A percentile compares a stretch with the other conserved stretches of the same genome.
phyloP scores from a whole-genome alignment of 176 grass and related monocot genomes.

The Areca catechu region DNA sequence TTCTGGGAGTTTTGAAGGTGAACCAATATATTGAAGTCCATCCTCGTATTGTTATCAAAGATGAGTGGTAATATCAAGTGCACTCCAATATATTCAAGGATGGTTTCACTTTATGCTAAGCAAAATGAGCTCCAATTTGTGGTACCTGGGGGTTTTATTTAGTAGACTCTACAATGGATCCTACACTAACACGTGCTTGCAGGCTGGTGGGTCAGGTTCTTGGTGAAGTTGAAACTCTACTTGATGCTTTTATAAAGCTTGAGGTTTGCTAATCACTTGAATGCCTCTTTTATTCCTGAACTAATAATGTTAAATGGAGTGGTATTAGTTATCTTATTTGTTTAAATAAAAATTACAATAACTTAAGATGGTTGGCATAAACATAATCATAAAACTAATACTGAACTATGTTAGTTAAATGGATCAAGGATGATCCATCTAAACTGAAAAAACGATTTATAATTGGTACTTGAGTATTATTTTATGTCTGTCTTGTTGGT shows the following conservation, averaged over 20 bases:
- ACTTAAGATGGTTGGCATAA: too few species aligned
- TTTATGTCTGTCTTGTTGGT: too few species aligned
- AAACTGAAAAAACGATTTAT: too few species aligned
- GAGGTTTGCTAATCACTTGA: conserved; percentile 45
- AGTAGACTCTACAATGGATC: conserved; percentile 95
- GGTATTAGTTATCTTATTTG: too few species aligned
- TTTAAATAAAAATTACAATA: too few species aligned
- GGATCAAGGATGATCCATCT: too few species aligned
- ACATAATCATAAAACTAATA: too few species aligned
- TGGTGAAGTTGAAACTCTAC: conserved; percentile 83
- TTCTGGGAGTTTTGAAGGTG: conserved; percentile 81
- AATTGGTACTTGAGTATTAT: too few species aligned
- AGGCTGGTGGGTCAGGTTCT: conserved; percentile 95
- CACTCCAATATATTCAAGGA: conserved; percentile 89
- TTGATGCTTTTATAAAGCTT: conserved; percentile 72
- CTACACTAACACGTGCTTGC: conserved; percentile 76
- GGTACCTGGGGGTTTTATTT: conserved; percentile 89
- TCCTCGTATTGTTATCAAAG: conserved; percentile 75
- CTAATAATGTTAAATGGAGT: too few species aligned
- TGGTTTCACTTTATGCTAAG: conserved; percentile 84
- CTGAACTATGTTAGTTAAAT: too few species aligned
- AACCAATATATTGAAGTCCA: conserved; percentile 89
- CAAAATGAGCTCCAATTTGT: conserved; percentile 95
- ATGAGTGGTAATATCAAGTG: conserved; percentile 80
- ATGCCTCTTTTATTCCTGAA: too few species aligned